A percentile compares a stretch with the other conserved stretches of the same genome.
Evolutionary conservation across 1,284 basidiomycete species (phyloP).

Genomic region (Ceratorhiza oryzae-sativae): DNA sequence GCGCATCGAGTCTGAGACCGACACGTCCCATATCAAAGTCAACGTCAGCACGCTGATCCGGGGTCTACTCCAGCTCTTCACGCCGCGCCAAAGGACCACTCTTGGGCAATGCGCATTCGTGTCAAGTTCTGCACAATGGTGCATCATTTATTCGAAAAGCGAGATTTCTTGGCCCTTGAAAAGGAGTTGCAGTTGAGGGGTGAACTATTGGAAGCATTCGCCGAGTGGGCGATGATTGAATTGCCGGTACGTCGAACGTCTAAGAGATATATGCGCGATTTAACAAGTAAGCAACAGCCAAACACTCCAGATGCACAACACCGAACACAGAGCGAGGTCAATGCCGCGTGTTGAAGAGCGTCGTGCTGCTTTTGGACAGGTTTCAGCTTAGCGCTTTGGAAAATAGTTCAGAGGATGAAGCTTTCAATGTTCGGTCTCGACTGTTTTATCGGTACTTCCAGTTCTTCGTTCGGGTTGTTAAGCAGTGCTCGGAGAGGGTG

Average conservation of each 20-base stretch:
- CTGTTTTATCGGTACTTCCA: slow-evolving; percentile 79
- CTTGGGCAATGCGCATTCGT: slow-evolving; percentile 67
- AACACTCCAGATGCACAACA: slow-evolving; percentile 28
- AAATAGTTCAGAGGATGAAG: slow-evolving; percentile 64
- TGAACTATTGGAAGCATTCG: slow-evolving; percentile 72
- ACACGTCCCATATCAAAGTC: slow-evolving; percentile 64
- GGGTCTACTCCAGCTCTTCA: slow-evolving; percentile 71
- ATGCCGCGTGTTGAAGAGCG: slow-evolving; percentile 73
- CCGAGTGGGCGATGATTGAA: slow-evolving; percentile 67
- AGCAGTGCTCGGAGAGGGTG: slow-evolving; percentile 35
- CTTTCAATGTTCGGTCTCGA: slow-evolving; percentile 74
- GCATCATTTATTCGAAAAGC: slow-evolving; percentile 69
- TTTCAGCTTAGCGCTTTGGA: slow-evolving; percentile 72
- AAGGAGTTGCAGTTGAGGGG: slow-evolving; percentile 74
- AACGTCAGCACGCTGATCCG: slow-evolving; percentile 74
- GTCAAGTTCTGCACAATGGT: slow-evolving; percentile 78
- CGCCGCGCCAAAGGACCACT: slow-evolving; percentile 60
- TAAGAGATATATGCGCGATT: background rate
- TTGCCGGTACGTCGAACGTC: slow-evolving; percentile 44
- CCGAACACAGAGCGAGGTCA: slow-evolving; percentile 66
- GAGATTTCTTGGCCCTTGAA: slow-evolving; percentile 64
- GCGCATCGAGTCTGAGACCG: slow-evolving; percentile 65
- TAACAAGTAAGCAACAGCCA: background rate
- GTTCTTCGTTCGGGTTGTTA: slow-evolving; percentile 57
- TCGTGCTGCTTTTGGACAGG: slow-evolving; percentile 78